Evolutionary conservation across 2,329 filamentous ascomycete species (phyloP), one percentile per base, ranked within the genome.

Genomic region (Xylaria arbuscula): DNA sequence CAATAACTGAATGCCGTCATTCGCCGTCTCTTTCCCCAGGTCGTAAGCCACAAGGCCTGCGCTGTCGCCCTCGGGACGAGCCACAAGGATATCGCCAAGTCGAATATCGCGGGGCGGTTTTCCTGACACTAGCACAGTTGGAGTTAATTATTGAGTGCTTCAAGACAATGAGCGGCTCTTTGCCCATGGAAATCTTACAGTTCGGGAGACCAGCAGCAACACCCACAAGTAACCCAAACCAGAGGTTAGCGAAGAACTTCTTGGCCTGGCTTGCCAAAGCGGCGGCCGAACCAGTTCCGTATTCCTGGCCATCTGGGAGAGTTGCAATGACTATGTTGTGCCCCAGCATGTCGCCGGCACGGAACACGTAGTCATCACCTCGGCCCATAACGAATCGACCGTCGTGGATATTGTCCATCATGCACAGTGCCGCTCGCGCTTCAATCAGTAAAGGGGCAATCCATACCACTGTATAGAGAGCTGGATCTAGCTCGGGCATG

Each of bases 271-370:
- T 57, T 19, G 67, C 63, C 0, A 69, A 24, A 11, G 67, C 59
- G 17, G 59, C 67, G 8, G 63, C 63, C 10, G 62, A 62, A 1
- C 54, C 48, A 8, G 34, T 66, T 4, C 53, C 50, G 11, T 62
- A 66, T 63, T 66, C 63, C 34, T 60, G 54, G 13, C 67, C 62
- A 1, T 24, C 45, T 1, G 67, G 58, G 1, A 66, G 42, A 2
- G 57, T 66, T 7, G 62, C 59, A 5, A 69, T 50, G 17, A 69
- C 24, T n/a, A 63, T 34, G 19, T 69, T 66, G 17, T 66, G 59
- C 7, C 63, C 59, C 17, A 45, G 34, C 17, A 66, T 51, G 1
- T 65, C 62, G 19, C 67, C 67, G 13, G 57, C 58, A 1, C 13
- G 48, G 34, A 54, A 69, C 3, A 65, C 54, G 7, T 69, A 66